phyloP scores from a whole-genome alignment of 2,329 filamentous ascomycete species.

The Penicillium sp. region DNA sequence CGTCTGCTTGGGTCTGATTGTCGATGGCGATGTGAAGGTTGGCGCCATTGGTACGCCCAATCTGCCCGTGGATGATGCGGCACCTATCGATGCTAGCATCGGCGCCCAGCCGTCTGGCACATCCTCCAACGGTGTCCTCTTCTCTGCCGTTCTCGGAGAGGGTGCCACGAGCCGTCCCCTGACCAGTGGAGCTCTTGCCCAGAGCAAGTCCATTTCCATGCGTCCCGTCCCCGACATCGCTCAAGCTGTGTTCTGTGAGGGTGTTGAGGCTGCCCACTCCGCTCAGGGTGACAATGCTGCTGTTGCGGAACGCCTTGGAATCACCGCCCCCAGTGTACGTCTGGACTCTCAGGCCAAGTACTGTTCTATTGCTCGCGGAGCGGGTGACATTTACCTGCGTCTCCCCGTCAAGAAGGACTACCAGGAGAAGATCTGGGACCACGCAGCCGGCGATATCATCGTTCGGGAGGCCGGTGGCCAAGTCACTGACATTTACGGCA shows the following conservation, averaged over 20 bases:
- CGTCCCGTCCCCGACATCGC: constrained; percentile 66
- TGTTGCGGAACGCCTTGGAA: constrained; percentile 78
- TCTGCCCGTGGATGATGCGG: constrained; percentile 77
- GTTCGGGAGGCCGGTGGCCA: constrained; percentile 88
- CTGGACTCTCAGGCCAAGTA: constrained; percentile 99
- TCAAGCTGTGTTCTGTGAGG: constrained; percentile 90
- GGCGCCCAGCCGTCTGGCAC: constrained; percentile 68
- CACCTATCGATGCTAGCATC: constrained; percentile 63
- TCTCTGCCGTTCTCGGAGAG: constrained; percentile 72
- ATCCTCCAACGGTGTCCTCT: constrained; percentile 75
- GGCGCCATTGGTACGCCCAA: constrained; percentile 95
- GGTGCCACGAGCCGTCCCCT: constrained; percentile 78
- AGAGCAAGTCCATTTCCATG: constrained; percentile 68
- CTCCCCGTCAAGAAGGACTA: constrained; percentile 81
- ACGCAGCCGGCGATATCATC: constrained; percentile 89
- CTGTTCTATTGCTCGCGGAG: constrained; percentile 85
- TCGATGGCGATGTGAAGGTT: constrained; percentile 88
- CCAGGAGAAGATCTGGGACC: constrained; percentile 99
- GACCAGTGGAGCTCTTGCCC: constrained; percentile 42
- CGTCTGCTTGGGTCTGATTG: constrained; percentile 84
- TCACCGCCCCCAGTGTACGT: constrained; percentile 80
- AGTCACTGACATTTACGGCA: constrained; percentile 84
- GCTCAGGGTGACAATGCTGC: constrained; percentile 79
- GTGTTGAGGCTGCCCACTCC: constrained; percentile 88
- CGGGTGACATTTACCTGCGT: constrained; percentile 89